These are phyloP conservation scores for Ilyonectria destructans DNA, from an alignment of 2,329 filamentous ascomycete genomes.

Conservation along the genomic window DNA sequence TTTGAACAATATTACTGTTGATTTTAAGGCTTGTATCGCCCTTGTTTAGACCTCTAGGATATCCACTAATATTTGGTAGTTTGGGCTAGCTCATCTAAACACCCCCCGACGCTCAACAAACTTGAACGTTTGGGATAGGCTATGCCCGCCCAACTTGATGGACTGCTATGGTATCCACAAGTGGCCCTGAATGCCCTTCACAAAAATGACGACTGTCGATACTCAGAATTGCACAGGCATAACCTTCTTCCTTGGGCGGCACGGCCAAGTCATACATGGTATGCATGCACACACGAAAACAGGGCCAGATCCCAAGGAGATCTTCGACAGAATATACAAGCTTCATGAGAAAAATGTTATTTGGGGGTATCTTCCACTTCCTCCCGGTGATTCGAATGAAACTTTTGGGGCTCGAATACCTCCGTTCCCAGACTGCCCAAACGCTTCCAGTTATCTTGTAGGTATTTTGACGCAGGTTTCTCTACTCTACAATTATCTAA, in stretches of 20 bases:
- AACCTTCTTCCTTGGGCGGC: neutral
- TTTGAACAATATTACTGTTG: neutral
- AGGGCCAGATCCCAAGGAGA: neutral
- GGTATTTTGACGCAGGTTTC: too few species aligned
- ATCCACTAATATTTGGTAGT: neutral
- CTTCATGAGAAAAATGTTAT: neutral
- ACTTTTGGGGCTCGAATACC: neutral
- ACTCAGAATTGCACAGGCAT: neutral
- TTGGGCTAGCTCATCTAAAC: neutral
- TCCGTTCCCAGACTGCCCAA: too few species aligned
- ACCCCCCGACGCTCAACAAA: neutral
- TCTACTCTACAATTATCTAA: neutral
- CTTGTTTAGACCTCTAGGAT: too few species aligned
- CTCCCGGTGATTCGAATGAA: slow-evolving; percentile 9
- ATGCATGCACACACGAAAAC: slow-evolving; percentile 15
- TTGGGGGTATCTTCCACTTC: slow-evolving; percentile 26
- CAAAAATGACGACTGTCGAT: neutral
- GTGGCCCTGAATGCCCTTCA: too few species aligned
- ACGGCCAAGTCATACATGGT: neutral
- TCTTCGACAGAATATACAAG: neutral
- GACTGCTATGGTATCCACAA: neutral
- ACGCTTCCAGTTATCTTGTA: too few species aligned
- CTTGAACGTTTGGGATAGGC: neutral
- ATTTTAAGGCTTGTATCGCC: neutral
- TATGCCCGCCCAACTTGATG: neutral